Conservation (phyloP, 2,329 filamentous ascomycete species). For the Fusarium pilosicola region DNA sequence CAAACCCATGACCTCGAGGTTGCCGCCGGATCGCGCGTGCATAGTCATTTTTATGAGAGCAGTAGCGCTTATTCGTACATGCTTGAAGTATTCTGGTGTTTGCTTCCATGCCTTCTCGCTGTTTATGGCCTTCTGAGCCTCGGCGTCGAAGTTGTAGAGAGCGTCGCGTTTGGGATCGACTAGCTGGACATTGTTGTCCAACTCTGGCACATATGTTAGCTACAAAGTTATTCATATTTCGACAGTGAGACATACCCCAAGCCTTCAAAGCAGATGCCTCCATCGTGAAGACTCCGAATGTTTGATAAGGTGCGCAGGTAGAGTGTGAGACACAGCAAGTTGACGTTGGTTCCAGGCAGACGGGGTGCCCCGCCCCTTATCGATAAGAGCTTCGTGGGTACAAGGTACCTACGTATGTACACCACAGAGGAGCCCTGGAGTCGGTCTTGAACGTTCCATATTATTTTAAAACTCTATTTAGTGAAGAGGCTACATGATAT, state of each 20-base stretch:
- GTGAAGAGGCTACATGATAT: background rate
- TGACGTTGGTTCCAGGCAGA: constrained; percentile 28
- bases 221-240: background rate
- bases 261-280: constrained; percentile 47
- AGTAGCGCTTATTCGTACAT: constrained; percentile 91
- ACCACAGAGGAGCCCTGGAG: background rate
- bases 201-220: constrained; percentile 65
- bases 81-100: constrained; percentile 89
- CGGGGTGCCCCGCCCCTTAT: constrained; percentile 44
- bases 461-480: background rate
- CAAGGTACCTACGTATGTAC: background rate
- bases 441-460: background rate
- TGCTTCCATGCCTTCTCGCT: constrained; percentile 77
- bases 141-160: constrained; percentile 83
- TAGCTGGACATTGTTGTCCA: constrained; percentile 85
- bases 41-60: constrained; percentile 99
- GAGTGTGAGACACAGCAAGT: constrained; percentile 26
- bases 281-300: constrained; percentile 36
- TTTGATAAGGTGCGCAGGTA: constrained; percentile 14
- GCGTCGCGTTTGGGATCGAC: constrained; percentile 89
- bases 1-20: constrained; percentile 94
- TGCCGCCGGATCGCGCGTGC: constrained; percentile 95
- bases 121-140: constrained; percentile 73
- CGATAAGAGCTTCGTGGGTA: constrained; percentile 39
- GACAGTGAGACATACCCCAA: constrained; percentile 37